phyloP scores from a whole-genome alignment of 1,139 yeast species.

The Diutina catenulata region DNA sequence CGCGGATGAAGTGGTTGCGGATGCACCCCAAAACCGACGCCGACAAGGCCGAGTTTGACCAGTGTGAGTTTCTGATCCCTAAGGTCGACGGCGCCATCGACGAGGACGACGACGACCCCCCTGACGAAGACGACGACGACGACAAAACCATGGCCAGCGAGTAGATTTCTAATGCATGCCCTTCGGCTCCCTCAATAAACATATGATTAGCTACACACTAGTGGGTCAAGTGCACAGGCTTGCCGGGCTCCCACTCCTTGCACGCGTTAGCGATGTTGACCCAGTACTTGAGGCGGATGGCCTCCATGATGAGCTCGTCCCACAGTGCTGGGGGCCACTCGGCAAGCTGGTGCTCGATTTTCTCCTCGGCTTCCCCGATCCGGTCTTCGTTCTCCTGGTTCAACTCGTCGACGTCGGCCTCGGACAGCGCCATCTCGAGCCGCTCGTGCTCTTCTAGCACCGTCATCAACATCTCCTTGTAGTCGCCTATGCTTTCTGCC shows the following conservation, averaged over 20 bases:
- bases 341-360: slow-evolving; percentile 19
- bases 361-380: slow-evolving; percentile 27
- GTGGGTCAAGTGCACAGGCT: slow-evolving; percentile 53
- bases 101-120: slow-evolving; percentile 17
- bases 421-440: slow-evolving; percentile 49
- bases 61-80: slow-evolving; percentile 53
- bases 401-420: slow-evolving; percentile 43
- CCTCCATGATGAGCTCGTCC: slow-evolving; percentile 49
- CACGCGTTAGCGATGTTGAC: slow-evolving; percentile 62
- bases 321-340: slow-evolving; percentile 29
- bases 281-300: slow-evolving; percentile 78
- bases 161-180: not conserved
- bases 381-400: slow-evolving; percentile 44
- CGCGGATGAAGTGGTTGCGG: slow-evolving; percentile 92
- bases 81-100: slow-evolving; percentile 13
- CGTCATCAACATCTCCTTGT: slow-evolving; percentile 55
- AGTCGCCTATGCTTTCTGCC: slow-evolving; percentile 20
- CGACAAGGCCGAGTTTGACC: slow-evolving; percentile 47
- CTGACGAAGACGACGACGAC: slow-evolving; percentile 14
- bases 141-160: slow-evolving; percentile 41
- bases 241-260: slow-evolving; percentile 69
- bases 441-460: slow-evolving; percentile 76
- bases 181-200: too few relatives aligned
- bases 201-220: slow-evolving; percentile 12
- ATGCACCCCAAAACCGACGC: slow-evolving; percentile 51